A percentile compares a stretch with the other conserved stretches of the same genome.
These are phyloP conservation scores for Berkeleyomyces basicola DNA, from an alignment of 2,329 filamentous ascomycete species.

Conservation along the genomic window DNA sequence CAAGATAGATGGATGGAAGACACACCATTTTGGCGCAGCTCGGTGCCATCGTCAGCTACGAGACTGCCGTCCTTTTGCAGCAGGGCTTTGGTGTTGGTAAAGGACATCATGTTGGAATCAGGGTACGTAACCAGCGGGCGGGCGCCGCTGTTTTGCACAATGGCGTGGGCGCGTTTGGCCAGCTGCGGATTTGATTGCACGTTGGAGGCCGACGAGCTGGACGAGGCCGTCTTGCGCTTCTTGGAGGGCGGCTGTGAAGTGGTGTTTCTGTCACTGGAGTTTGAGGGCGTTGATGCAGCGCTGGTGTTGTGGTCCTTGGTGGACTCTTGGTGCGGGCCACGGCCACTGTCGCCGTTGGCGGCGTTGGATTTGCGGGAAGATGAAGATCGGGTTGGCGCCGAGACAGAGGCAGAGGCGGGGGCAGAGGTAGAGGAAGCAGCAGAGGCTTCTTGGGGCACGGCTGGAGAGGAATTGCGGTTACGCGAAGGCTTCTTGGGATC, in stretches of 20 bases:
- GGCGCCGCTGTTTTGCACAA: conserved; percentile 5
- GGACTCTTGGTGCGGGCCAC: conserved; percentile 9
- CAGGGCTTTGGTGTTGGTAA: conserved; percentile 52
- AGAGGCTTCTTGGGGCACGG: not conserved
- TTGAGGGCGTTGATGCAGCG: conserved; percentile 4
- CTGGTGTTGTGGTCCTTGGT: conserved; percentile 8
- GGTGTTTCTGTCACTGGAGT: conserved; percentile 18
- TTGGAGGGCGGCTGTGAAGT: conserved; percentile 38
- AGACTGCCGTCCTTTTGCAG: conserved; percentile 57
- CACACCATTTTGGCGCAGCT: conserved; percentile 72
- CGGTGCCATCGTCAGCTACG: conserved; percentile 78
- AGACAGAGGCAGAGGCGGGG: conserved; percentile 24
- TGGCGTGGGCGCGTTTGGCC: conserved; percentile 5
- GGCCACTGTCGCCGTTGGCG: conserved; percentile 21
- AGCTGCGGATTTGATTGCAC: conserved; percentile 6
- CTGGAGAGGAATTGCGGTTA: conserved; percentile 11
- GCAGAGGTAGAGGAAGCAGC: not conserved
- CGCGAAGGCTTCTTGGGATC: conserved; percentile 41
- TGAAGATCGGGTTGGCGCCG: conserved; percentile 20
- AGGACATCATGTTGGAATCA: conserved; percentile 78
- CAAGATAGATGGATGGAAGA: conserved; percentile 1
- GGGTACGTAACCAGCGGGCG: conserved; percentile 19
- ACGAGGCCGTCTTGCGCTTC: conserved; percentile 64
- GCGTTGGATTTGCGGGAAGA: conserved; percentile 26
- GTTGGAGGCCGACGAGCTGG: conserved; percentile 17